These are phyloP conservation scores for Alternaria sp. DNA, from an alignment of 2,329 filamentous ascomycete species.

Conservation along the genomic window DNA sequence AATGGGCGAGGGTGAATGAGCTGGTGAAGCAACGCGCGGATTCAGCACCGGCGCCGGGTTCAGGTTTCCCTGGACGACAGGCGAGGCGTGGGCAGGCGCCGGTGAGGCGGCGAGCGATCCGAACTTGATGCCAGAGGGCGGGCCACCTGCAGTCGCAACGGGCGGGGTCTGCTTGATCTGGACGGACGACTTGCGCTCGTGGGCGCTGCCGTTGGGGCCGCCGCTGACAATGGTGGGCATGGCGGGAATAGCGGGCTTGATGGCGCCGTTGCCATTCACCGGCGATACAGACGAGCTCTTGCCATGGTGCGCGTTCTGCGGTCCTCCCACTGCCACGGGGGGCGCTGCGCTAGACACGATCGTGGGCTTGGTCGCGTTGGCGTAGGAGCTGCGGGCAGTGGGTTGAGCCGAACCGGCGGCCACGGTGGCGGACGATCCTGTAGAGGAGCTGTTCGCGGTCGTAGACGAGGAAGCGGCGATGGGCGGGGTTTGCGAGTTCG, in stretches of 20 bases:
- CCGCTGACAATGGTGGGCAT: conserved; percentile 69
- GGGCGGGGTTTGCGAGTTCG: conserved; percentile 60
- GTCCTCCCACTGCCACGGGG: conserved; percentile 63
- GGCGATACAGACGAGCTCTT: conserved; percentile 66
- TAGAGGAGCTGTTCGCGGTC: conserved; percentile 58
- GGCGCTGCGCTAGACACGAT: conserved; percentile 62
- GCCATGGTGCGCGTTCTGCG: conserved; percentile 61
- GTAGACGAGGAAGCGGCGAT: conserved; percentile 59
- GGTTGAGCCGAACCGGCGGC: conserved; percentile 64
- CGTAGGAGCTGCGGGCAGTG: conserved; percentile 66
- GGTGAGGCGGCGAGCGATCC: conserved; percentile 73
- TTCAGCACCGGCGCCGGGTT: conserved; percentile 63
- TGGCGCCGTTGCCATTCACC: conserved; percentile 80
- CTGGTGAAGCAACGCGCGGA: conserved; percentile 81
- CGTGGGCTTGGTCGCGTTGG: conserved; percentile 65
- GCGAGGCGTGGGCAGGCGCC: conserved; percentile 71
- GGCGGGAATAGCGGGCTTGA: conserved; percentile 37
- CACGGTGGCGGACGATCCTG: conserved; percentile 61
- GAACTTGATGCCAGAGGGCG: conserved; percentile 73
- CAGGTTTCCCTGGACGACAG: conserved; percentile 68
- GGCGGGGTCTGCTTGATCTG: conserved; percentile 84
- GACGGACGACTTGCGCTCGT: conserved; percentile 88
- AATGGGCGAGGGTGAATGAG: conserved; percentile 90
- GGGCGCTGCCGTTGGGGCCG: conserved; percentile 74
- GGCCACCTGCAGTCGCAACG: conserved; percentile 56